Evolutionary conservation across 768 basidiomycete genomes (phyloP), one percentile per base, ranked within the genome.

Genomic region (Pleurotus platypus): DNA sequence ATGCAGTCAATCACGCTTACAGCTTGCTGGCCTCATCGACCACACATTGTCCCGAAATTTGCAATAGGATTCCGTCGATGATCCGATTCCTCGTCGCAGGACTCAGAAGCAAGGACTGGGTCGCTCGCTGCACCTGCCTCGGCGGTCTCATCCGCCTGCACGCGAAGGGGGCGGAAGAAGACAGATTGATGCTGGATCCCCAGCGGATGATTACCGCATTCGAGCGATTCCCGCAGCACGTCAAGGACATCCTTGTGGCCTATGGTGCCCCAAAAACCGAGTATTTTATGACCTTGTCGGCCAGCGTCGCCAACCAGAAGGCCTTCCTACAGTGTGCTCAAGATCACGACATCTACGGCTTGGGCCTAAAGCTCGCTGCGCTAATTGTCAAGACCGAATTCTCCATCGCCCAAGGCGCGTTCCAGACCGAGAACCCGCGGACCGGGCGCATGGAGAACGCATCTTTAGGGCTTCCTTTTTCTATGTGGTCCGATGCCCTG

Each of bases 371-470:
- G 39, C 70, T 85, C 22, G 77, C 79, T 1, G 67, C 71, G 5
- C 69, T 81, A 46, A 81, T 89, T 60, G 66, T 80, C 8, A 69
- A 73, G 46, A 85, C 83, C 6, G 86, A 89, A 61, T 86, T 83
- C 63, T 79, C 83, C 3, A 74, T 87, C 55, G 66, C 72, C 4
- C 78, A 87, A n/a, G 86, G 86, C 1, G 69, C 64, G 20, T 87
- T 81, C 67, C 73, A 82, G 61, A 61, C 69, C 1, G 65, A 77
- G 55, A 70, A 84, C 50, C 71, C 72, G 4, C 62, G 56, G 3
- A 79, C 79, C 0, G 80, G 83, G 1, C 65, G 59, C 39, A 45
- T 66, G n/a, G 77, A 80, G 58, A 63, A 65, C 2, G 64, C 73
- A 22, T 75, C 78, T 55, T 40, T 78, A 12, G 85, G 84, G 1